These are phyloP conservation scores for Fusarium nanum DNA, from an alignment of 2,329 filamentous ascomycete genomes.

Conservation along the genomic window DNA sequence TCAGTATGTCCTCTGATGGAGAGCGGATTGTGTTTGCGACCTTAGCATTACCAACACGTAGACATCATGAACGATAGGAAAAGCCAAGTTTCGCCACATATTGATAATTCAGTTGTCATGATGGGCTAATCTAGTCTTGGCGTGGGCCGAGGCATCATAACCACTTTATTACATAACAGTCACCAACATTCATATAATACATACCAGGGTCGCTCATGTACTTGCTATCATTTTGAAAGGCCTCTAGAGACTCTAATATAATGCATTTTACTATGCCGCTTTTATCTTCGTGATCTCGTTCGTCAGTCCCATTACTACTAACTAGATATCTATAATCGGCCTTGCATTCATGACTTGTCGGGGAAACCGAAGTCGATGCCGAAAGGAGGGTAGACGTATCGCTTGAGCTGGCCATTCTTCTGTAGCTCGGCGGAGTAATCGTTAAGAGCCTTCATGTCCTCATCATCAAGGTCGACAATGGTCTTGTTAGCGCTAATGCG, in stretches of 20 bases:
- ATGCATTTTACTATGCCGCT: conserved; percentile 7
- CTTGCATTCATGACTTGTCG: conserved; percentile 63
- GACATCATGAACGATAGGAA: background rate
- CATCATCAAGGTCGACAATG: conserved; percentile 71
- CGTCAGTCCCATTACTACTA: background rate
- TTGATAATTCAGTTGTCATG: background rate
- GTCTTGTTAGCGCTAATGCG: conserved; percentile 78
- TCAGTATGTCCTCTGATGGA: background rate
- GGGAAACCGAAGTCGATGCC: conserved; percentile 77
- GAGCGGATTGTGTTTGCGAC: background rate
- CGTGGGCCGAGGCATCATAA: background rate
- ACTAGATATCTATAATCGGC: conserved; percentile 25
- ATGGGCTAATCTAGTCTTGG: background rate
- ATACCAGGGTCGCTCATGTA: background rate
- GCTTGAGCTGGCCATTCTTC: conserved; percentile 64
- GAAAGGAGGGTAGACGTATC: conserved; percentile 77
- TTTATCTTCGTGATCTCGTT: conserved; percentile 6
- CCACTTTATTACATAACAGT: background rate
- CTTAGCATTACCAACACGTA: background rate
- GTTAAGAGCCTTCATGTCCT: conserved; percentile 70
- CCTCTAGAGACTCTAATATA: conserved; percentile 8
- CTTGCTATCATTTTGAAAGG: conserved; percentile 4
- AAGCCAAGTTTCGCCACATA: background rate
- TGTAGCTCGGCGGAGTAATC: conserved; percentile 65
- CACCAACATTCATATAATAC: background rate